phyloP scores from a whole-genome alignment of 495 filamentous ascomycete genomes.

The Chaetomium tenue region DNA sequence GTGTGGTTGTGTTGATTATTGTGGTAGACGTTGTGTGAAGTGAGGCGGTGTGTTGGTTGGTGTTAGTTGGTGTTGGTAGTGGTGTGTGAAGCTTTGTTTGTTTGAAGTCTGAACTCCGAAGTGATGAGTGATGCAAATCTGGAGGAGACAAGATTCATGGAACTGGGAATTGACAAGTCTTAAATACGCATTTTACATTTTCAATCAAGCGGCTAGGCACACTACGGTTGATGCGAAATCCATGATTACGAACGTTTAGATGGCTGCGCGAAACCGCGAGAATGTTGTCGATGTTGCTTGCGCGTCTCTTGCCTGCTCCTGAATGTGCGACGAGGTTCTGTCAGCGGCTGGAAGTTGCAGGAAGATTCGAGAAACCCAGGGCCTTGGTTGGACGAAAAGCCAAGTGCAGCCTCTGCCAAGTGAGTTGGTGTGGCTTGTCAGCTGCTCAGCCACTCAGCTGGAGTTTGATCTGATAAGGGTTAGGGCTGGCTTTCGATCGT shows the following conservation, averaged over 20 bases:
- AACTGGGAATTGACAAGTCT: constrained; percentile 7
- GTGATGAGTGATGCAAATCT: background rate
- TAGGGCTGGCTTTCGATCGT: too few relatives aligned
- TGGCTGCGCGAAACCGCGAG: constrained; percentile 15
- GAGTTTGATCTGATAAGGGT: too few relatives aligned
- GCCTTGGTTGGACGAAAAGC: background rate
- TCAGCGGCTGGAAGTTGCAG: constrained; percentile 5
- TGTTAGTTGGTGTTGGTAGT: background rate
- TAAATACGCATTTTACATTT: constrained; percentile 11
- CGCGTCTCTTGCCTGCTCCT: constrained; percentile 1
- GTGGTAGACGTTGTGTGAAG: background rate
- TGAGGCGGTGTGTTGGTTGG: background rate
- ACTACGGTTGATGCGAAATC: constrained; percentile 1
- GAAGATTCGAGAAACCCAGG: constrained; percentile 11
- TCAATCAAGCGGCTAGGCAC: background rate
- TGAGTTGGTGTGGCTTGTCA: background rate
- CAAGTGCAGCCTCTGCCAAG: too few relatives aligned
- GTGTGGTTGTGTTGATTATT: constrained; percentile 1
- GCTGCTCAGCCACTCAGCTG: too few relatives aligned
- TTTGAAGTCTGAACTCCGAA: constrained; percentile 6
- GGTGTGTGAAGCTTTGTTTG: background rate
- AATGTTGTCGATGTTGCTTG: constrained; percentile 16
- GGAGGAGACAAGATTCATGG: constrained; percentile 15
- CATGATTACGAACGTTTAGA: background rate
- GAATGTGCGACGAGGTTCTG: background rate